Percentiles rank a stretch among this genome's conserved stretches.
These are phyloP conservation scores for Alternaria ventricosa DNA, from an alignment of 2,329 filamentous ascomycete species.

Conservation along the genomic window DNA sequence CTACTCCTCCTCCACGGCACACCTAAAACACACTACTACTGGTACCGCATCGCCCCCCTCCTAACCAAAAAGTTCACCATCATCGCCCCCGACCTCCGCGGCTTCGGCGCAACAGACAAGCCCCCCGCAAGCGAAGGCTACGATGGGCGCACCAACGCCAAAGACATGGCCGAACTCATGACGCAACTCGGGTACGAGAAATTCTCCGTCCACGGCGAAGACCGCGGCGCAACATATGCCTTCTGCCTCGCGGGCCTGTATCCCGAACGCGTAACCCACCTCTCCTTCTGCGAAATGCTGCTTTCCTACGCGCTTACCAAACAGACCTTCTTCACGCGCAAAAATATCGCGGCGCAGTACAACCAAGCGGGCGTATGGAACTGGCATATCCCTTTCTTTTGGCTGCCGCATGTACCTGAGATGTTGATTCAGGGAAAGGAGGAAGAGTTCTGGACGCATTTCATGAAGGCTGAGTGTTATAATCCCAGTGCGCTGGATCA, in stretches of 20 bases:
- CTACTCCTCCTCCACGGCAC: constrained; percentile 32
- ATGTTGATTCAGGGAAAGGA: constrained; percentile 50
- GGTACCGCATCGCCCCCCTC: constrained; percentile 46
- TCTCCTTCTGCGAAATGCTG: constrained; percentile 31
- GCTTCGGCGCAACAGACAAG: constrained; percentile 51
- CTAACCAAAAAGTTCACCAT: constrained; percentile 47
- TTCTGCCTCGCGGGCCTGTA: constrained; percentile 29
- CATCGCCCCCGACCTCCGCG: constrained; percentile 47
- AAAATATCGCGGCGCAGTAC: constrained; percentile 29
- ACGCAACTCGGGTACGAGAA: constrained; percentile 67
- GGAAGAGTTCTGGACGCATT: constrained; percentile 49
- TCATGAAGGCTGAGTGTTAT: constrained; percentile 51
- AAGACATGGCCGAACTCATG: constrained; percentile 46
- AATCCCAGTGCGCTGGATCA: constrained; percentile 46
- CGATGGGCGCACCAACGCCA: constrained; percentile 45
- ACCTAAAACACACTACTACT: constrained; percentile 41
- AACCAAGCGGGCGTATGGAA: constrained; percentile 29
- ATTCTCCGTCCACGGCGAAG: constrained; percentile 73
- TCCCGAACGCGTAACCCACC: constrained; percentile 21
- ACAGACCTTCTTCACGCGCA: constrained; percentile 28
- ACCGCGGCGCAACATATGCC: constrained; percentile 24
- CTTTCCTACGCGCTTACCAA: constrained; percentile 22
- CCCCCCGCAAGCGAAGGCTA: constrained; percentile 47
- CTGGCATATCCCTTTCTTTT: constrained; percentile 39
- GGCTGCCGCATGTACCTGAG: constrained; percentile 48